Base-by-base conservation (phyloP, 2,329 filamentous ascomycete genomes). In the Pyrenochaeta sp. region DNA sequence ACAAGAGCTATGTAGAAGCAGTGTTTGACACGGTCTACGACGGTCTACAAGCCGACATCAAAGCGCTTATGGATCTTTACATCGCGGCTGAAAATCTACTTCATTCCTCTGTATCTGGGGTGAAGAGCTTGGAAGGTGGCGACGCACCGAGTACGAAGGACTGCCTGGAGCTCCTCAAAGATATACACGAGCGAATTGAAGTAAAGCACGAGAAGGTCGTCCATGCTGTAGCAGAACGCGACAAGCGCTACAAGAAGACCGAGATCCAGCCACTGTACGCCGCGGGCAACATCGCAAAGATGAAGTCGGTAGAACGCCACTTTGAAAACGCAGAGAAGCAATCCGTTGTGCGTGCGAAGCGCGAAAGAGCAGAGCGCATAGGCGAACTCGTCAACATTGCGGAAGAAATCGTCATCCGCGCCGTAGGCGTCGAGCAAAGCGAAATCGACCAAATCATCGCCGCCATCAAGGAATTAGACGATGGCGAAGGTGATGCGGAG, bases 171-270 rank as follows among this genome's bases (percentile, higher is more conserved):
- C 73, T 79, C 43, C 70, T 76, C 28, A 72, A 75, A 40, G 68
- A 69, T 1, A 69, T 85, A 5, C 81, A 85, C 62, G 71, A 73
- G 13, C 80, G 80, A 56, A 77, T 85, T 13, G 83, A 86, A 64
- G 68, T 76, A 25, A 78, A 82, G 1, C 81, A 85, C 61, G 80
- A 80, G 15, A 81, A 82, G 56, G 77, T 83, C 12, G 78, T 82
- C 2, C 77, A 81, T 30, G 79, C 83, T 36, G 79, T 84, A 5
- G 70, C 85, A 19, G 84, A 86, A 61, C 81, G 84, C 40, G 84
- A 86, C 65, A 80, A 79, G 45, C 78, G 83, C 15, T 81, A 84
- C 50, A 86, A 86, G 72, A 82, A 80, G 64, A 82, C 84, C 0
- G 83, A 86, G 61, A 77, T 82, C 49, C 80, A 81, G 56, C 83